phyloP scores from a whole-genome alignment of 2,329 filamentous ascomycete genomes.

The Pezicula carpinea region DNA sequence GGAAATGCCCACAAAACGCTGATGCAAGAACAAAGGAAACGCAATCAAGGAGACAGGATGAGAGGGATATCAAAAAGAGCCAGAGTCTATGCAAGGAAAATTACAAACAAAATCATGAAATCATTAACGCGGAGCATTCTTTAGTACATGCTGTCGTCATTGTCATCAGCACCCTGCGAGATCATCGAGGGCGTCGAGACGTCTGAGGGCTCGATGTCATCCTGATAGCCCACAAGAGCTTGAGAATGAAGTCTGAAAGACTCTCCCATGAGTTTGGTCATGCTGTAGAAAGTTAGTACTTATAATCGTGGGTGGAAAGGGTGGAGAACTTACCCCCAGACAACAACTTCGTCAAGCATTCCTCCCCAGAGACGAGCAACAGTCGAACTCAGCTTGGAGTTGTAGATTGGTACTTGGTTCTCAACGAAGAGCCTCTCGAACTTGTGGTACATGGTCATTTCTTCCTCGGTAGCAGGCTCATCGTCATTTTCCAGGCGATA shows the following conservation, averaged over 20 bases:
- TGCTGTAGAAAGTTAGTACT: slow-evolving; percentile 53
- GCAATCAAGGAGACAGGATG: slow-evolving; percentile 22
- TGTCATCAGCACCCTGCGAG: slow-evolving; percentile 60
- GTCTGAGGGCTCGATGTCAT: slow-evolving; percentile 67
- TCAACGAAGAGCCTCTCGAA: slow-evolving; percentile 86
- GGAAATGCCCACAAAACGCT: slow-evolving; percentile 24
- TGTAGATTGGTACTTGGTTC: slow-evolving; percentile 78
- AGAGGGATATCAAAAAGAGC: slow-evolving; percentile 25
- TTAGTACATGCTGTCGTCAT: slow-evolving; percentile 65
- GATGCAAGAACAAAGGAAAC: slow-evolving; percentile 31
- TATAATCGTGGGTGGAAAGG: neutral
- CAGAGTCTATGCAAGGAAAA: slow-evolving; percentile 23
- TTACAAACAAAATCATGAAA: slow-evolving; percentile 43
- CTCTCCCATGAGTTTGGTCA: slow-evolving; percentile 94
- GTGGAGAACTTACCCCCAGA: slow-evolving; percentile 84
- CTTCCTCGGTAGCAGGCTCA: slow-evolving; percentile 79
- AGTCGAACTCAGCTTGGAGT: slow-evolving; percentile 84
- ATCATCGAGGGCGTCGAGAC: slow-evolving; percentile 68
- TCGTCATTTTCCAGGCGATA: slow-evolving; percentile 99
- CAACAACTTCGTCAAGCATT: slow-evolving; percentile 97
- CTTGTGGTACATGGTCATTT: slow-evolving; percentile 88
- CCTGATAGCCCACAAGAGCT: slow-evolving; percentile 90
- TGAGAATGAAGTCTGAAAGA: slow-evolving; percentile 96
- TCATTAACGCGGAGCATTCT: slow-evolving; percentile 25
- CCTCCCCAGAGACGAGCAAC: slow-evolving; percentile 95